These are phyloP conservation scores for Chloris gayana DNA, from an alignment of 176 grass and related monocot species.

Conservation along the genomic window DNA sequence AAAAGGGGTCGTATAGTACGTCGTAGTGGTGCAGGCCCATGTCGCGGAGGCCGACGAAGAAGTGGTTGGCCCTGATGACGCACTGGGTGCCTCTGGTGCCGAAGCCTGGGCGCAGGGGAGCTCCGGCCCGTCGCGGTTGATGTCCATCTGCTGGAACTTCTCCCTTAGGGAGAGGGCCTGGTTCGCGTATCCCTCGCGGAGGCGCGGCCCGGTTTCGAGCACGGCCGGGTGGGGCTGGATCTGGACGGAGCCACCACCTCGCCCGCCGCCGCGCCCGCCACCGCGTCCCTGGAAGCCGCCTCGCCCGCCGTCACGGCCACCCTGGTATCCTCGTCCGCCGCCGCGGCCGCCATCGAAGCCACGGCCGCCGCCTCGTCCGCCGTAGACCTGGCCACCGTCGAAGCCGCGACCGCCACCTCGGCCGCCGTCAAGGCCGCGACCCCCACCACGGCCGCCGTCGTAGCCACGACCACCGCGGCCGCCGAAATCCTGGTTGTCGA, in stretches of 20 bases:
- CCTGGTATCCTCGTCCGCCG: not conserved
- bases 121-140: slow-evolving; percentile 21
- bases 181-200: slow-evolving; percentile 8
- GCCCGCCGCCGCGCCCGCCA: not conserved
- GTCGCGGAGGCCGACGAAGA: slow-evolving; percentile 59
- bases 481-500: not conserved
- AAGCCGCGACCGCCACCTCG: too few species aligned
- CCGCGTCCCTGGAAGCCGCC: not conserved
- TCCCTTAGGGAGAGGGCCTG: not conserved
- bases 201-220: slow-evolving; percentile 28
- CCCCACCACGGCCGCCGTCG: not conserved
- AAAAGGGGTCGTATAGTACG: slow-evolving; percentile 8
- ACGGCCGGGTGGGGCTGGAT: not conserved
- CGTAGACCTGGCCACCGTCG: not conserved
- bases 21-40: slow-evolving; percentile 66
- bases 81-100: not conserved
- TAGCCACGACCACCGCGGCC: slow-evolving; percentile 12
- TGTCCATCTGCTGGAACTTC: slow-evolving; percentile 25
- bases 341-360: too few species aligned
- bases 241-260: too few species aligned
- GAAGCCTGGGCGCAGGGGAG: slow-evolving; percentile 49
- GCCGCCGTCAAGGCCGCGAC: not conserved
- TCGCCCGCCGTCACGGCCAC: not conserved
- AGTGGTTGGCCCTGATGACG: slow-evolving; percentile 62
- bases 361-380: not conserved